Evolutionary conservation across 2,329 filamentous ascomycete species (phyloP).

Genomic region (Colletotrichum destructivum): DNA sequence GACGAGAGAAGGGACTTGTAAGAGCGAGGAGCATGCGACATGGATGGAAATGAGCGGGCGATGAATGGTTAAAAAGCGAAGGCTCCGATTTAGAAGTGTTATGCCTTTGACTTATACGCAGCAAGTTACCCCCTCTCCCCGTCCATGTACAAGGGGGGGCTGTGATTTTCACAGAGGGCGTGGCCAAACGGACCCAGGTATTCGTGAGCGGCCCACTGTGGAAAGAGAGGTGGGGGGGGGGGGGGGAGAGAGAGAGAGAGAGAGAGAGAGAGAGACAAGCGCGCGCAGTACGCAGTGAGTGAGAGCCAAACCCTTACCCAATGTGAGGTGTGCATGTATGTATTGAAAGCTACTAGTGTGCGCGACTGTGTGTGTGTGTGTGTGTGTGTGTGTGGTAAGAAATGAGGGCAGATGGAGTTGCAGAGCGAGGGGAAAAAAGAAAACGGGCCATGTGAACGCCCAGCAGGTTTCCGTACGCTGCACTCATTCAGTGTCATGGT

Average conservation of each 20-base stretch:
- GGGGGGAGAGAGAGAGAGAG: too few species aligned
- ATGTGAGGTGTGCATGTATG: slow-evolving; percentile 38
- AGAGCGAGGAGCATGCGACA: slow-evolving; percentile 37
- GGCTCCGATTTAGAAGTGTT: slow-evolving; percentile 39
- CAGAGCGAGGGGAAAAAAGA: slow-evolving; percentile 35
- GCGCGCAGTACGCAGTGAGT: background rate
- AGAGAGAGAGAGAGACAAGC: slow-evolving; percentile 11
- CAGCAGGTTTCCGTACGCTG: slow-evolving; percentile 41
- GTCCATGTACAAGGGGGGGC: slow-evolving; percentile 35
- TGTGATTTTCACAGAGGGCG: slow-evolving; percentile 35
- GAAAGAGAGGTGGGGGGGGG: slow-evolving; percentile 18
- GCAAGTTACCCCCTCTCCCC: background rate
- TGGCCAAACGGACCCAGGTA: slow-evolving; percentile 23
- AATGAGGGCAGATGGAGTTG: slow-evolving; percentile 18
- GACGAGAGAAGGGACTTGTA: slow-evolving; percentile 37
- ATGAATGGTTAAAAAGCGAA: slow-evolving; percentile 41
- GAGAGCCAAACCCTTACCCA: slow-evolving; percentile 23
- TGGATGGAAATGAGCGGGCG: slow-evolving; percentile 39
- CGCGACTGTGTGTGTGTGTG: slow-evolving; percentile 15
- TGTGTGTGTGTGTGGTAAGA: slow-evolving; percentile 21
- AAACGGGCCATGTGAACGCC: slow-evolving; percentile 29
- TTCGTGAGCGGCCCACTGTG: slow-evolving; percentile 25
- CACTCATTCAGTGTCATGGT: slow-evolving; percentile 52
- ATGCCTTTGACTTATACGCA: slow-evolving; percentile 40
- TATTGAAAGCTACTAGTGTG: slow-evolving; percentile 18